Evolutionary conservation across 192 early-diverging fungal genomes (phyloP).

Genomic region (Coemansia javaensis): DNA sequence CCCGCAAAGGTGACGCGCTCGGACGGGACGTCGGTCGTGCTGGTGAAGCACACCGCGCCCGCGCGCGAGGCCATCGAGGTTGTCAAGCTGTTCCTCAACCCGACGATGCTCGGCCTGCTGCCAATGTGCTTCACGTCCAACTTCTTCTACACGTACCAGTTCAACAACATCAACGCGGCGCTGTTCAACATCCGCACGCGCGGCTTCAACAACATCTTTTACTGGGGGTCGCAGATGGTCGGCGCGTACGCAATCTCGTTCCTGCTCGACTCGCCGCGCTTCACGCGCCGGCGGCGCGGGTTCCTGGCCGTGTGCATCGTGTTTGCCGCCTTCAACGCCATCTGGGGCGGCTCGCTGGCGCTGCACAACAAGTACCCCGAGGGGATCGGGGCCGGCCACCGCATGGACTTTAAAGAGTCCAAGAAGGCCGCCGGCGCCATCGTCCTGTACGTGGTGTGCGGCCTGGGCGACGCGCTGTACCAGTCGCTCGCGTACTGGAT

Average conservation of each 20-base stretch:
- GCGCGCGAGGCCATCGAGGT: constrained; percentile 53
- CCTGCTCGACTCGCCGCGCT: constrained; percentile 58
- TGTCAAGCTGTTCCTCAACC: constrained; percentile 76
- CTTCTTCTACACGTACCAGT: constrained; percentile 88
- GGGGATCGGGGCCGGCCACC: constrained; percentile 5
- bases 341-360: constrained; percentile 64
- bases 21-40: constrained; percentile 64
- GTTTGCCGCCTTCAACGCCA: constrained; percentile 49
- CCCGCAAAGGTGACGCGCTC: constrained; percentile 60
- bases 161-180: constrained; percentile 62
- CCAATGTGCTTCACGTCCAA: constrained; percentile 77
- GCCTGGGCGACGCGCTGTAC: constrained; percentile 76
- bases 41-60: constrained; percentile 68
- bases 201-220: constrained; percentile 74
- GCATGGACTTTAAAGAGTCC: constrained; percentile 50
- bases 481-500: constrained; percentile 83
- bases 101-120: constrained; percentile 63
- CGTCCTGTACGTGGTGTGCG: constrained; percentile 71
- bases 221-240: constrained; percentile 78
- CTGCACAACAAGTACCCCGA: constrained; percentile 57
- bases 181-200: constrained; percentile 73
- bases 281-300: constrained; percentile 61
- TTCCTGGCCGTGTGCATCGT: constrained; percentile 53
- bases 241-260: constrained; percentile 63
- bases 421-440: constrained; percentile 55